A percentile compares a stretch with the other conserved stretches of the same genome.
Conservation (phyloP, 2,329 filamentous ascomycete species). For the Ophioceras dolichostomum region DNA sequence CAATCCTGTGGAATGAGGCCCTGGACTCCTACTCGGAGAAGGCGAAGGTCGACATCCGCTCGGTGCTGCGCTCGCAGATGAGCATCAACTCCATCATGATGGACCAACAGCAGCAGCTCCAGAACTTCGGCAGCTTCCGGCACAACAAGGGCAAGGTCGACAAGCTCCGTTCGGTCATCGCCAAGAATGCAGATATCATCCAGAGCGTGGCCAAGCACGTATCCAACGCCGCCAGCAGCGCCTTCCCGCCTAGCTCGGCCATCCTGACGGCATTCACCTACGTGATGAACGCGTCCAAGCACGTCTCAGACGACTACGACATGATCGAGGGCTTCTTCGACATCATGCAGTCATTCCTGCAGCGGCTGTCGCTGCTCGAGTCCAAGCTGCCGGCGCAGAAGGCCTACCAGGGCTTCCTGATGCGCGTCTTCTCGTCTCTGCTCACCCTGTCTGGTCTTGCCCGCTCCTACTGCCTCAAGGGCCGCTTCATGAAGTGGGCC, state of each 20-base stretch:
- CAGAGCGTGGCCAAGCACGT: constrained; percentile 17
- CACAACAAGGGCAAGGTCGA: constrained; percentile 21
- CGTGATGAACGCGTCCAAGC: constrained; percentile 15
- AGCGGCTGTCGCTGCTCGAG: constrained; percentile 4
- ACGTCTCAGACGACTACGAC: constrained; percentile 23
- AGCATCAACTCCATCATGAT: constrained; percentile 5
- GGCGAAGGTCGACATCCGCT: neutral
- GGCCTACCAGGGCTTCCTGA: constrained; percentile 2
- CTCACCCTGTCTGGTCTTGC: constrained; percentile 7
- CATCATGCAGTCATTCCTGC: constrained; percentile 7
- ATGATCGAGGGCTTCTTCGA: constrained; percentile 24
- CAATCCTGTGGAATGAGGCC: neutral
- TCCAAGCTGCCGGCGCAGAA: constrained; percentile 3
- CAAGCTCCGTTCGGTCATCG: constrained; percentile 16
- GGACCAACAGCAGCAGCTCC: neutral
- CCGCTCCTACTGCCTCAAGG: constrained; percentile 2
- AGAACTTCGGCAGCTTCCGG: constrained; percentile 17
- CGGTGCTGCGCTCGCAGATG: constrained; percentile 11
- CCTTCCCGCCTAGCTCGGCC: constrained; percentile 19
- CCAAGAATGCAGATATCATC: constrained; percentile 15
- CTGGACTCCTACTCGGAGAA: neutral
- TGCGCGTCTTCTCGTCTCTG: constrained; percentile 5
- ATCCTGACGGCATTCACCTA: constrained; percentile 21
- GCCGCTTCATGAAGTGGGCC: constrained; percentile 6
- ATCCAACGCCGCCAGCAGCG: constrained; percentile 14